Conservation (phyloP, 2,329 filamentous ascomycete species). For the Cladosporium velox region DNA sequence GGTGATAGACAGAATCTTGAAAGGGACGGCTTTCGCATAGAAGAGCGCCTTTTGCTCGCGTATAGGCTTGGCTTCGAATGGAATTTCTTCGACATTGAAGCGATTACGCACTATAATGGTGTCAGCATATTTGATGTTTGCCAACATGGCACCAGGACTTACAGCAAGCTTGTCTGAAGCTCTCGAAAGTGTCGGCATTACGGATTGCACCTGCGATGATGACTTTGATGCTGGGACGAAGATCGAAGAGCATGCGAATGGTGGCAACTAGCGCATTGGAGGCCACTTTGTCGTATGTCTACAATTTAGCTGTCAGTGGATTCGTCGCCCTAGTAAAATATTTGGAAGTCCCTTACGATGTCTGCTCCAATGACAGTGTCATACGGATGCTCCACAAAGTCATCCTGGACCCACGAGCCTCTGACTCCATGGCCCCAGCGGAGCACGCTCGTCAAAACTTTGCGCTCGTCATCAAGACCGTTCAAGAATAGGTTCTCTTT, state of each 20-base stretch:
- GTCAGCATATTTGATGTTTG: not conserved
- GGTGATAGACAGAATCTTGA: conserved; percentile 34
- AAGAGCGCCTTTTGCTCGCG: conserved; percentile 39
- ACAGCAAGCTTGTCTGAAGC: conserved; percentile 63
- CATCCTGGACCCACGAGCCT: conserved; percentile 59
- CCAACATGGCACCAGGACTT: conserved; percentile 31
- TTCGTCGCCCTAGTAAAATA: not conserved
- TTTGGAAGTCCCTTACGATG: conserved; percentile 50
- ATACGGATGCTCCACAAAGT: conserved; percentile 45
- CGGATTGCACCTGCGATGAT: conserved; percentile 71
- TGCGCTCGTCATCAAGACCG: conserved; percentile 54
- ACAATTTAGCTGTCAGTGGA: conserved; percentile 17
- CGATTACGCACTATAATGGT: conserved; percentile 32
- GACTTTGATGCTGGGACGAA: conserved; percentile 59
- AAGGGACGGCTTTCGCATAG: conserved; percentile 38
- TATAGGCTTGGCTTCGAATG: conserved; percentile 35
- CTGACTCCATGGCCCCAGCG: conserved; percentile 65
- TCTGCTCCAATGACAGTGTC: conserved; percentile 75
- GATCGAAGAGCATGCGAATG: conserved; percentile 60
- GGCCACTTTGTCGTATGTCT: conserved; percentile 69
- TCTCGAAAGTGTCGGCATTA: conserved; percentile 67
- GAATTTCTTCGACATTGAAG: conserved; percentile 36
- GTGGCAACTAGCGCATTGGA: conserved; percentile 67
- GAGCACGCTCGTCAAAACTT: conserved; percentile 57
- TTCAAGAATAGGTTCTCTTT: conserved; percentile 71